These are phyloP conservation scores for Primulina tabacum DNA, from an alignment of 257 asterid species.

Conservation along the genomic window DNA sequence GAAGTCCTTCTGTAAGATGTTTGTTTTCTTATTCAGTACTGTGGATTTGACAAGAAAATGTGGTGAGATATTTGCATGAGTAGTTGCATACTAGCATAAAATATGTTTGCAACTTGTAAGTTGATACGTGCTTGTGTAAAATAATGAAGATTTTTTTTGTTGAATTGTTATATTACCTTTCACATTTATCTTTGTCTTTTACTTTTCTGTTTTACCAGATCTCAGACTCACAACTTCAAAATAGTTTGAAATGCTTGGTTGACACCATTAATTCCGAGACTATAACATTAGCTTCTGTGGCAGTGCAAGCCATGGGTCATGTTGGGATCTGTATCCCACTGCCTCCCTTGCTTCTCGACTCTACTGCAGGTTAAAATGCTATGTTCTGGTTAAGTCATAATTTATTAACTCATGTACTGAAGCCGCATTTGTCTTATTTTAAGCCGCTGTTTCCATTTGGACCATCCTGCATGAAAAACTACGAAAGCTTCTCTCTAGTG, in stretches of 20 bases:
- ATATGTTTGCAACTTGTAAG: slow-evolving; percentile 6
- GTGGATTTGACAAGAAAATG: neutral
- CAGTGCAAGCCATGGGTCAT: slow-evolving; percentile 94
- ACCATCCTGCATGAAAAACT: slow-evolving; percentile 53
- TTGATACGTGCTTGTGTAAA: slow-evolving; percentile 5
- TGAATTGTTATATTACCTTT: slow-evolving; percentile 18
- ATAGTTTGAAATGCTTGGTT: slow-evolving; percentile 69
- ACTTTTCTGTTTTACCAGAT: slow-evolving; percentile 50
- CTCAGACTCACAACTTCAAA: slow-evolving; percentile 65
- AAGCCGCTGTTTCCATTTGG: slow-evolving; percentile 64
- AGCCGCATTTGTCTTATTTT: slow-evolving; percentile 20
- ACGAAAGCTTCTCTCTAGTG: slow-evolving; percentile 72
- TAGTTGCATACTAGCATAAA: neutral
- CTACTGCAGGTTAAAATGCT: slow-evolving; percentile 55
- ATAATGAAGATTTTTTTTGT: slow-evolving; percentile 18
- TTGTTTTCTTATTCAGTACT: slow-evolving; percentile 15
- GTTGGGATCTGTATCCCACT: slow-evolving; percentile 77
- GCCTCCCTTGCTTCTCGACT: slow-evolving; percentile 62
- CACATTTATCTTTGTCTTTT: slow-evolving; percentile 18
- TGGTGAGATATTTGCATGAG: slow-evolving; percentile 2
- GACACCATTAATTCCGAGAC: slow-evolving; percentile 64
- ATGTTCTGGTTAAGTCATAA: slow-evolving; percentile 23
- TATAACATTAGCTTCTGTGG: slow-evolving; percentile 73
- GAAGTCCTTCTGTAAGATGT: slow-evolving; percentile 67
- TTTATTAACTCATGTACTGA: slow-evolving; percentile 18